phyloP scores from a whole-genome alignment of 441 rosid genomes.

The Euphorbia celastroides region DNA sequence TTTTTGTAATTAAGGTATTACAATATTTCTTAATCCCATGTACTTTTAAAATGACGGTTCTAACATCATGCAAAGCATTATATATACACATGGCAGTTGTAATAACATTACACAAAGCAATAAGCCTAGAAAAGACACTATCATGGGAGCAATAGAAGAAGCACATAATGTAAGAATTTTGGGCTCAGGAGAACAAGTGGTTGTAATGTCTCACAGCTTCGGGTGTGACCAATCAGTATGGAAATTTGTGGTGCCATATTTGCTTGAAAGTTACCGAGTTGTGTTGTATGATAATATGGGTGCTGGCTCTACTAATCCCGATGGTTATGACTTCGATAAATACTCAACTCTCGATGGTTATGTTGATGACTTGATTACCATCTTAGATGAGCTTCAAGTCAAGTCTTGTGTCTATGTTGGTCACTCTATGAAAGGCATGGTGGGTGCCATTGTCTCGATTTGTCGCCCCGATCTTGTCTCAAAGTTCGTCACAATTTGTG shows the following conservation, averaged over 20 bases:
- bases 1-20: too few relatives aligned
- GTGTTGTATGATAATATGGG: constrained; percentile 74
- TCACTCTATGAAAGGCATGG: constrained; percentile 67
- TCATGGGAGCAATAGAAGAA: constrained; percentile 58
- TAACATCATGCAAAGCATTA: neutral
- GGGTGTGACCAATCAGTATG: constrained; percentile 84
- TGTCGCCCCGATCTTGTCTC: constrained; percentile 66
- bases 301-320: constrained; percentile 76
- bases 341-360: constrained; percentile 65
- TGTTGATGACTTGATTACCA: constrained; percentile 59
- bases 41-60: too few relatives aligned
- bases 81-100: neutral
- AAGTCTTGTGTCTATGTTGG: constrained; percentile 58
- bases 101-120: too few relatives aligned
- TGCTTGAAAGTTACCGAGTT: constrained; percentile 49
- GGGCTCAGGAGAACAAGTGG: constrained; percentile 49
- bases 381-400: constrained; percentile 53
- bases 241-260: constrained; percentile 71
- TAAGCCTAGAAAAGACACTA: too few relatives aligned
- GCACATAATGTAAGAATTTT: constrained; percentile 74
- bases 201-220: constrained; percentile 68
- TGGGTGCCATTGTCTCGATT: constrained; percentile 68
- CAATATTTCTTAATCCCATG: too few relatives aligned
- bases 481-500: constrained; percentile 56
- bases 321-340: constrained; percentile 60